Conservation (phyloP, 441 rosid genomes). For the Macaranga tanarius region DNA sequence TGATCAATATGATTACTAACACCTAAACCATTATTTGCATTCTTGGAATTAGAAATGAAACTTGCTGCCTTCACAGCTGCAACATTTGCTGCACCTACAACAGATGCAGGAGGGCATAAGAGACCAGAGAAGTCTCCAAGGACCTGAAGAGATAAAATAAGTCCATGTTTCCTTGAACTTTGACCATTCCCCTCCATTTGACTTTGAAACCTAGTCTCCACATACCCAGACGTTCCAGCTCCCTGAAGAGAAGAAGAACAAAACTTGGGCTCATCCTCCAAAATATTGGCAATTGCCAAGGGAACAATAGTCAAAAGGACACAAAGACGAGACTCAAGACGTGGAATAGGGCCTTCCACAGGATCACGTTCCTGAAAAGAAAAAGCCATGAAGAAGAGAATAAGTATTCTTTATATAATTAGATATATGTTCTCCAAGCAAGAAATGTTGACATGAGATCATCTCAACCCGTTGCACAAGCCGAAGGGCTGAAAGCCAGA, state of each 20-base stretch:
- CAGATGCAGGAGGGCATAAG: slow-evolving; percentile 51
- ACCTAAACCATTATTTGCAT: slow-evolving; percentile 29
- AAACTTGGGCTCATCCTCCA: slow-evolving; percentile 35
- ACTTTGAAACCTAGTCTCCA: slow-evolving; percentile 30
- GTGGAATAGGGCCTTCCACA: slow-evolving; percentile 67
- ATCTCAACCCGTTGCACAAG: slow-evolving; percentile 69
- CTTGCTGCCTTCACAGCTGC: slow-evolving; percentile 59
- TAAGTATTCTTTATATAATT: slow-evolving; percentile 16
- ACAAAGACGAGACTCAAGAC: slow-evolving; percentile 62
- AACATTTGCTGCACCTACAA: slow-evolving; percentile 44
- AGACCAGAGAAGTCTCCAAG: slow-evolving; percentile 60
- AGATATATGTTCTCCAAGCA: background rate
- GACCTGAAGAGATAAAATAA: slow-evolving; percentile 51
- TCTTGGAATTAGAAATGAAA: slow-evolving; percentile 41
- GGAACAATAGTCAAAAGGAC: slow-evolving; percentile 63
- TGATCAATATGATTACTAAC: slow-evolving; percentile 26
- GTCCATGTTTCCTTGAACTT: slow-evolving; percentile 40
- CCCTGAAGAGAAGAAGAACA: slow-evolving; percentile 32
- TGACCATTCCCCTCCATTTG: slow-evolving; percentile 30
- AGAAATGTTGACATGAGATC: slow-evolving; percentile 14
- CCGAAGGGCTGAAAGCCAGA: slow-evolving; percentile 75
- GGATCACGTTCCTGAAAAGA: slow-evolving; percentile 56
- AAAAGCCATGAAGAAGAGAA: slow-evolving; percentile 14
- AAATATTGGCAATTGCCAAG: slow-evolving; percentile 48
- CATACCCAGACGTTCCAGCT: slow-evolving; percentile 20